Percentiles rank a stretch among this genome's conserved stretches.
Conservation (phyloP, 2,329 filamentous ascomycete species). For the Diaporthe nobilis region DNA sequence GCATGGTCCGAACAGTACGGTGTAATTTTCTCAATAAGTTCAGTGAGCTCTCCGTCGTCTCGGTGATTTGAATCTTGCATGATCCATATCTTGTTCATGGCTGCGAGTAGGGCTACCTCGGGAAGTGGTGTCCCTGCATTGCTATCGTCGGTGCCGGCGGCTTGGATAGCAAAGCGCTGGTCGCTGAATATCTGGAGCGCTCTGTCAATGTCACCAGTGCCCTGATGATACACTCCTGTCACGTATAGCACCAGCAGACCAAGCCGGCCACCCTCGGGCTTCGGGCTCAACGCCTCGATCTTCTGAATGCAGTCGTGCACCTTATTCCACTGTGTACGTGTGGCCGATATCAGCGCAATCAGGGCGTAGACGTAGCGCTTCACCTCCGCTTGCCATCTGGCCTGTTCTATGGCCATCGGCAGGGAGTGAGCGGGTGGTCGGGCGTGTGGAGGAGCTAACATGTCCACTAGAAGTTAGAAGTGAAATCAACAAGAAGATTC, state of each 20-base stretch:
- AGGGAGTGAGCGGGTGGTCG: slow-evolving; percentile 53
- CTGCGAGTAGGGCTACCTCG: slow-evolving; percentile 76
- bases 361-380: slow-evolving; percentile 80
- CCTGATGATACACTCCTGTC: slow-evolving; percentile 81
- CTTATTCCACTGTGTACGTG: slow-evolving; percentile 77
- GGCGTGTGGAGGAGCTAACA: slow-evolving; percentile 53
- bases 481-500: neutral
- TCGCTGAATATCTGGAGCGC: slow-evolving; percentile 79
- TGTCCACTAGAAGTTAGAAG: slow-evolving; percentile 26
- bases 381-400: slow-evolving; percentile 75
- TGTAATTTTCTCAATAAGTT: slow-evolving; percentile 76
- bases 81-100: slow-evolving; percentile 80
- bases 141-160: slow-evolving; percentile 54
- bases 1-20: slow-evolving; percentile 77
- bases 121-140: slow-evolving; percentile 63
- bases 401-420: slow-evolving; percentile 69
- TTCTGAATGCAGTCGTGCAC: slow-evolving; percentile 71
- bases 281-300: slow-evolving; percentile 60
- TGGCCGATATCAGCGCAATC: slow-evolving; percentile 77
- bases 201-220: slow-evolving; percentile 77
- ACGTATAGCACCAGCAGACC: slow-evolving; percentile 78
- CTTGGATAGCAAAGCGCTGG: slow-evolving; percentile 68
- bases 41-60: slow-evolving; percentile 70
- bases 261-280: slow-evolving; percentile 60
- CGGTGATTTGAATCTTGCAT: slow-evolving; percentile 73